Conservation (phyloP, 768 basidiomycete species). For the Pleurotus pulmonarius region DNA sequence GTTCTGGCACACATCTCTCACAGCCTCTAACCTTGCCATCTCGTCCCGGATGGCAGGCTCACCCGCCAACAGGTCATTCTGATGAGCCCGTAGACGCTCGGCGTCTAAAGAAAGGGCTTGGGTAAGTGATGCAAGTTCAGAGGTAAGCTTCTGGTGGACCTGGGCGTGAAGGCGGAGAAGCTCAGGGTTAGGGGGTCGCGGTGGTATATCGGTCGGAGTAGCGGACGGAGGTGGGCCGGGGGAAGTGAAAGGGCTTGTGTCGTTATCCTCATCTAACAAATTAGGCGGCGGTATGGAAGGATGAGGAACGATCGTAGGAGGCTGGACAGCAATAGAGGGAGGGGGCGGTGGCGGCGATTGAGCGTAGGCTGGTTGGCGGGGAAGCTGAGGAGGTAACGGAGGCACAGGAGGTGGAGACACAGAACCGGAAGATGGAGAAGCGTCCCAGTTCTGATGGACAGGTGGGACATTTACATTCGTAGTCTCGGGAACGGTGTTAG, state of each 20-base stretch:
- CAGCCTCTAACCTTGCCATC: conserved; percentile 91
- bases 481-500: conserved; percentile 14
- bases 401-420: conserved; percentile 23
- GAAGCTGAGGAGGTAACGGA: conserved; percentile 19
- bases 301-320: conserved; percentile 10
- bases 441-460: conserved; percentile 18
- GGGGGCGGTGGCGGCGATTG: conserved; percentile 7
- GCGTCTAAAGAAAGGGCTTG: conserved; percentile 61
- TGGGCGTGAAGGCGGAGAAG: conserved; percentile 74
- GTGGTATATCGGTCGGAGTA: conserved; percentile 39
- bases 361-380: conserved; percentile 8
- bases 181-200: conserved; percentile 88
- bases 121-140: conserved; percentile 69
- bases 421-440: conserved; percentile 19
- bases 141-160: conserved; percentile 70
- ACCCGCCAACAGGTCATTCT: conserved; percentile 81
- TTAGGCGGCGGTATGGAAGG: conserved; percentile 39
- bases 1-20: conserved; percentile 82
- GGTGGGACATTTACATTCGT: conserved; percentile 12
- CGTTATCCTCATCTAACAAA: conserved; percentile 63
- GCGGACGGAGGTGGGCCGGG: conserved; percentile 9
- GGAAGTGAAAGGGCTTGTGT: conserved; percentile 12
- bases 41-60: conserved; percentile 95
- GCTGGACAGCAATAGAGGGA: conserved; percentile 8
- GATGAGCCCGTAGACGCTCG: conserved; percentile 76